These are phyloP conservation scores for Leucocoprinus leucothites DNA, from an alignment of 768 basidiomycete genomes.

Conservation along the genomic window DNA sequence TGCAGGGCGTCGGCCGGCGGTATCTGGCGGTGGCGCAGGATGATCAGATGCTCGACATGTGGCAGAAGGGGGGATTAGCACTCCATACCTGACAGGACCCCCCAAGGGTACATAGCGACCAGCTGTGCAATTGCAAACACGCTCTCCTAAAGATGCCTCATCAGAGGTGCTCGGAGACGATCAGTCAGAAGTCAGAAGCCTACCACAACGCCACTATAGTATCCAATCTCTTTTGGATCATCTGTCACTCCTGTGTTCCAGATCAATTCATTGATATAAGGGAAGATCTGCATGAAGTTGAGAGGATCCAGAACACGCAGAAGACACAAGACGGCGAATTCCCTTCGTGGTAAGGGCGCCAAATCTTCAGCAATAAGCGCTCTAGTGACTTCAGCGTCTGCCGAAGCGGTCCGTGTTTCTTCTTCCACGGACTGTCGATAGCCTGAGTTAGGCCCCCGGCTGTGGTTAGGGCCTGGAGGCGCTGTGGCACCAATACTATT, in stretches of 20 bases:
- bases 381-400: not conserved
- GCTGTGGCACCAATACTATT: too few relatives aligned
- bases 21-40: constrained; percentile 31
- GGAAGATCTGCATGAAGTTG: constrained; percentile 61
- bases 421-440: too few relatives aligned
- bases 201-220: constrained; percentile 65
- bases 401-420: too few relatives aligned
- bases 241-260: constrained; percentile 48
- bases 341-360: constrained; percentile 23
- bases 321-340: constrained; percentile 51
- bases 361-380: not conserved
- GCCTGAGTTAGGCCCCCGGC: too few relatives aligned
- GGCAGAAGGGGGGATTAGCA: not conserved
- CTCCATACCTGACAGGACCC: constrained; percentile 44
- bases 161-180: not conserved
- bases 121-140: constrained; percentile 57
- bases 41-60: not conserved
- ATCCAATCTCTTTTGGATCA: constrained; percentile 55
- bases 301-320: constrained; percentile 57
- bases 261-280: constrained; percentile 69
- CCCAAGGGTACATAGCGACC: constrained; percentile 59
- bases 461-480: too few relatives aligned
- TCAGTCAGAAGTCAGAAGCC: constrained; percentile 16
- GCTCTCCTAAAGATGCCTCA: constrained; percentile 45
- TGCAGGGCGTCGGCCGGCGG: constrained; percentile 55